phyloP scores from a whole-genome alignment of 768 basidiomycete genomes.

The Dentipellis sp. region DNA sequence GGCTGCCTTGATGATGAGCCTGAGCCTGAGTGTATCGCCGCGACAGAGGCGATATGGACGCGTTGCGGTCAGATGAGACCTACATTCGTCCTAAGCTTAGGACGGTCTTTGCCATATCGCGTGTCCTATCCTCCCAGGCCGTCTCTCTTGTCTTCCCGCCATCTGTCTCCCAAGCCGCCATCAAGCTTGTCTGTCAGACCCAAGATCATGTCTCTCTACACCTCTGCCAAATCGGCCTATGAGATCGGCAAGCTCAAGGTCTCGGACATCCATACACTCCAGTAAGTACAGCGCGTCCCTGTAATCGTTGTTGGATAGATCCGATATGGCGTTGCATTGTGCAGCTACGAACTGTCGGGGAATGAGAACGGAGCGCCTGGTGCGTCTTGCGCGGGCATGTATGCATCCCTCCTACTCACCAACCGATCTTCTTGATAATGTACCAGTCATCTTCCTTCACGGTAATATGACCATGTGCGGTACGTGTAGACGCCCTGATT shows the following conservation, averaged over 20 bases:
- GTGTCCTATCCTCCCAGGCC: too few species aligned
- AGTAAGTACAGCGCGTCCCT: constrained; percentile 3
- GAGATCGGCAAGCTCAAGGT: constrained; percentile 11
- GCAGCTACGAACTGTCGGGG: constrained; percentile 15
- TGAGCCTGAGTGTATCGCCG: too few species aligned
- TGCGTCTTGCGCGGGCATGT: neutral
- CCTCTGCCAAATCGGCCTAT: constrained; percentile 6
- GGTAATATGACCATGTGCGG: constrained; percentile 1
- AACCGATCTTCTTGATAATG: neutral
- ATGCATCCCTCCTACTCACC: neutral
- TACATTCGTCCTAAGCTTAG: too few species aligned
- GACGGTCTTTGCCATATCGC: too few species aligned
- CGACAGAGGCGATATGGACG: too few species aligned
- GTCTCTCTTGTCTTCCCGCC: too few species aligned
- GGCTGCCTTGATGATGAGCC: too few species aligned
- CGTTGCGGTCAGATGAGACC: too few species aligned
- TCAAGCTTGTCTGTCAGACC: too few species aligned
- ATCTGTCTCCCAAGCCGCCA: too few species aligned
- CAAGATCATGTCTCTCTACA: constrained; percentile 5
- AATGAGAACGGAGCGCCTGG: constrained; percentile 11
- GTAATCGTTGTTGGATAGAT: neutral
- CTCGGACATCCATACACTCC: constrained; percentile 12
- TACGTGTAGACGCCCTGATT: too few species aligned
- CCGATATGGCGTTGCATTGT: neutral
- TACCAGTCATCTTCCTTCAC: constrained; percentile 14